Evolutionary conservation across 179 eudicot species (phyloP).

Genomic region (Corrigiola litoralis): DNA sequence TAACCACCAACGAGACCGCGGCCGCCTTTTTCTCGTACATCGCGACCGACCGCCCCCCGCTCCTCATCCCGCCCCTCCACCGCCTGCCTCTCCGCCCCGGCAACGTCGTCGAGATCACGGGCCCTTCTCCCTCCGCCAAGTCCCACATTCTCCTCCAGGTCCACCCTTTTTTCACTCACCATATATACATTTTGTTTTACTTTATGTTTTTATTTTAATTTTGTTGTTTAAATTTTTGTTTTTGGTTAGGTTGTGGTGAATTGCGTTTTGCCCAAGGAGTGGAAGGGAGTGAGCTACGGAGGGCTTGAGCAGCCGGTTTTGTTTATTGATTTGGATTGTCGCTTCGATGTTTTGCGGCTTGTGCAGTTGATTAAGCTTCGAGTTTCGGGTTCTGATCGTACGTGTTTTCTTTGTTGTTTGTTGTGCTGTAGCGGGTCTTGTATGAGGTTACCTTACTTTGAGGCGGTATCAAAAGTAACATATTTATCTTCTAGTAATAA

Average conservation of each 20-base stretch:
- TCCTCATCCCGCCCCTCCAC: conserved; percentile 65
- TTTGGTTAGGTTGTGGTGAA: conserved; percentile 53
- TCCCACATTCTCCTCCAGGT: conserved; percentile 77
- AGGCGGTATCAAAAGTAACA: too few relatives aligned
- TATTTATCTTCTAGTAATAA: too few relatives aligned
- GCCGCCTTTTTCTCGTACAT: conserved; percentile 39
- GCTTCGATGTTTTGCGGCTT: conserved; percentile 64
- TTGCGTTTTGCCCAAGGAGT: conserved; percentile 79
- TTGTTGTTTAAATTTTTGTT: background rate
- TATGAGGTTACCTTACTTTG: background rate
- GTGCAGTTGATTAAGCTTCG: conserved; percentile 43
- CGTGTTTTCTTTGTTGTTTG: background rate
- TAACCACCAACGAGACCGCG: conserved; percentile 58
- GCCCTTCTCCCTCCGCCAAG: conserved; percentile 82
- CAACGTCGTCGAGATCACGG: conserved; percentile 75
- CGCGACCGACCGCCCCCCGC: conserved; percentile 44
- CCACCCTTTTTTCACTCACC: background rate
- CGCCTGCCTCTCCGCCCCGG: conserved; percentile 74
- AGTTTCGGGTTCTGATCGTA: conserved; percentile 38
- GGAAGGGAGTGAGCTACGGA: conserved; percentile 73
- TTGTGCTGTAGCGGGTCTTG: background rate
- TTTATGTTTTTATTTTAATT: background rate
- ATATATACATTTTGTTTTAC: background rate
- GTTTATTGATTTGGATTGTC: conserved; percentile 87
- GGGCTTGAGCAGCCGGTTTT: conserved; percentile 62